Evolutionary conservation across 2,329 filamentous ascomycete genomes (phyloP).

Genomic region (Coleophoma eucalyptorum): DNA sequence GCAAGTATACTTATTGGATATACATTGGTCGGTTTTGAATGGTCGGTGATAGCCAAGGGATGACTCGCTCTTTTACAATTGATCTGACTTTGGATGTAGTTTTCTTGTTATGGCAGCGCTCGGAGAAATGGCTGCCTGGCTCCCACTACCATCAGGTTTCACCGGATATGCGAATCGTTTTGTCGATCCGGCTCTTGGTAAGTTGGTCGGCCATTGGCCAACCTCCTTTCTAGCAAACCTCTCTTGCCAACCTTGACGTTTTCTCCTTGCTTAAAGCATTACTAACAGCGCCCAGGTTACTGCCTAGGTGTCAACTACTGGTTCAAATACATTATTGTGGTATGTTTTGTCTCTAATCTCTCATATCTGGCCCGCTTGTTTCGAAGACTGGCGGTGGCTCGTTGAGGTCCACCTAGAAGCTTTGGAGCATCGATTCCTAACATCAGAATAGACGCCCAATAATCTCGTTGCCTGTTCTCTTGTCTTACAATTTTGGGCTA

Average conservation of each 20-base stretch:
- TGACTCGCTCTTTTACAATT: no score
- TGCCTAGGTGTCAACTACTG: conserved; percentile 43
- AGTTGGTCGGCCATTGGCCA: no score
- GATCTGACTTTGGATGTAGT: background rate
- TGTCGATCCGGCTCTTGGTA: conserved; percentile 66
- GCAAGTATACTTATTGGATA: conserved; percentile 72
- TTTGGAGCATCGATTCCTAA: no score
- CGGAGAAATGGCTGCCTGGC: conserved; percentile 82
- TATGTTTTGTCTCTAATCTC: no score
- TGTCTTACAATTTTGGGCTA: conserved; percentile 75
- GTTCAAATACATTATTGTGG: conserved; percentile 6
- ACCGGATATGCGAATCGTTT: conserved; percentile 77
- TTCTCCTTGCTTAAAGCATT: no score
- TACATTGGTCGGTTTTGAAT: conserved; percentile 63
- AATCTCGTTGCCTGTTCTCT: conserved; percentile 76
- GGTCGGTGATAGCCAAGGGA: conserved; percentile 27
- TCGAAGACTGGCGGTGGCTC: no score
- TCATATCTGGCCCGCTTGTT: no score
- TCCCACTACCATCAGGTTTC: conserved; percentile 75
- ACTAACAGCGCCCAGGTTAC: conserved; percentile 48
- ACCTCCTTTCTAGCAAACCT: no score
- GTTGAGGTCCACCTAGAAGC: no score
- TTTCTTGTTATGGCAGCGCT: conserved; percentile 79
- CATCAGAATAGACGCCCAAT: conserved; percentile 56
- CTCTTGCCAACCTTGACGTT: no score